phyloP scores from a whole-genome alignment of 164 flowering plant genomes.

The Malania oleifera region DNA sequence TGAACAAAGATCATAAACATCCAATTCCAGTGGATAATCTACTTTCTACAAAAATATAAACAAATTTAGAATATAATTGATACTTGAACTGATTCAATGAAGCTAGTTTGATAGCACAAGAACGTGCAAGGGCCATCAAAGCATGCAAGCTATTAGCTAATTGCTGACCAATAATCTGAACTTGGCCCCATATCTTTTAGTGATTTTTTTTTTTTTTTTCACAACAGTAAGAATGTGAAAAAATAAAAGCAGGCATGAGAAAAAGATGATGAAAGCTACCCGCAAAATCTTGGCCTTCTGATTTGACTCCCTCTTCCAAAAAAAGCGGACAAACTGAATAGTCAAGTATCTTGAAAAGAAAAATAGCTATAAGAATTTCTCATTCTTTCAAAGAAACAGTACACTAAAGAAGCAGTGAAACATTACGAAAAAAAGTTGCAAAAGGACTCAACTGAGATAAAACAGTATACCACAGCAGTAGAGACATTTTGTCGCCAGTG shows the following conservation, averaged over 20 bases:
- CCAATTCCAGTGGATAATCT: constrained; percentile 93
- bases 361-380: not conserved
- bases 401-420: constrained; percentile 1
- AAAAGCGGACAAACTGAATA: constrained; percentile 94
- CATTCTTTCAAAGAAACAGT: not conserved
- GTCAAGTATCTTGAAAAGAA: constrained; percentile 70
- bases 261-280: constrained; percentile 39
- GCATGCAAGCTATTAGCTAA: not conserved
- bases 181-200: not conserved
- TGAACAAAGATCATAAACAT: constrained; percentile 87
- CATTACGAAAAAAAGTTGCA: no score
- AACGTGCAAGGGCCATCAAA: not conserved
- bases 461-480: not conserved
- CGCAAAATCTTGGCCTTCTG: constrained; percentile 97
- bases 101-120: no score
- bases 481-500: no score
- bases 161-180: not conserved
- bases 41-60: constrained; percentile 62
- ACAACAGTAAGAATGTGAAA: constrained; percentile 1
- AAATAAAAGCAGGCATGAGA: not conserved
- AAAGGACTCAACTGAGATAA: not conserved
- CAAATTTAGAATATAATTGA: not conserved
- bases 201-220: not conserved
- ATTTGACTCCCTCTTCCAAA: constrained; percentile 97
- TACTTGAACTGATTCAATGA: no score